phyloP scores from a whole-genome alignment of 2,329 filamentous ascomycete species.

The Cadophora luteo-olivacea region DNA sequence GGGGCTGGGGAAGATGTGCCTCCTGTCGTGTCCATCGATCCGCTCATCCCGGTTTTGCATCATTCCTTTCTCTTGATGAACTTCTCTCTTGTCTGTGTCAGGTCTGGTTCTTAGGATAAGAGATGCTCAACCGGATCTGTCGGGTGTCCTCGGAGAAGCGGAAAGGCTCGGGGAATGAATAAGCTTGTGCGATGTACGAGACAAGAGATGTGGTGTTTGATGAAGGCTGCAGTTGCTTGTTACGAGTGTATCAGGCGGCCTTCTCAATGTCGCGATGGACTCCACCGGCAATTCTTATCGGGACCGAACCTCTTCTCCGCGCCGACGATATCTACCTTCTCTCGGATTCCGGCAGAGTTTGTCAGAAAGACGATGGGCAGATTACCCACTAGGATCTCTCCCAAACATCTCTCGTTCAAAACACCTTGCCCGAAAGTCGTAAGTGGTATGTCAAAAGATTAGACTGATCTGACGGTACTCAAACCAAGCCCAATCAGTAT shows the following conservation, averaged over 20 bases:
- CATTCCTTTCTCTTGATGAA: background rate
- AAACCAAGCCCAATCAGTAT: too few species aligned
- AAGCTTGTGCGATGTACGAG: background rate
- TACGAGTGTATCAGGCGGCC: too few species aligned
- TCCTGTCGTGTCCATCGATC: background rate
- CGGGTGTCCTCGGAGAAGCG: background rate
- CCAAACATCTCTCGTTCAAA: too few species aligned
- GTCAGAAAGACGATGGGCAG: too few species aligned
- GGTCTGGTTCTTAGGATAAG: too few species aligned
- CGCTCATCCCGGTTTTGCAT: background rate
- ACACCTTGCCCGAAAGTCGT: too few species aligned
- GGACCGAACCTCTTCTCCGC: background rate
- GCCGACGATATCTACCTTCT: too few species aligned
- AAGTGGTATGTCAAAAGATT: too few species aligned
- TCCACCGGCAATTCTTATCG: background rate
- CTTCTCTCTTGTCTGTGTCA: background rate
- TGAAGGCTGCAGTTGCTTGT: too few species aligned
- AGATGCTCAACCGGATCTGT: background rate
- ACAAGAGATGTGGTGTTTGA: constrained; percentile 1
- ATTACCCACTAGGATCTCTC: too few species aligned
- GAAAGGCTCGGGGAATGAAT: background rate
- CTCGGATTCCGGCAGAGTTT: too few species aligned
- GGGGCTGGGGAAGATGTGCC: background rate
- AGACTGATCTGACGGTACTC: too few species aligned
- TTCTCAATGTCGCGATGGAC: background rate